Evolutionary conservation across 1,284 basidiomycete genomes (phyloP), one percentile per base, ranked within the genome.

Genomic region (Uromyces viciae-fabae): DNA sequence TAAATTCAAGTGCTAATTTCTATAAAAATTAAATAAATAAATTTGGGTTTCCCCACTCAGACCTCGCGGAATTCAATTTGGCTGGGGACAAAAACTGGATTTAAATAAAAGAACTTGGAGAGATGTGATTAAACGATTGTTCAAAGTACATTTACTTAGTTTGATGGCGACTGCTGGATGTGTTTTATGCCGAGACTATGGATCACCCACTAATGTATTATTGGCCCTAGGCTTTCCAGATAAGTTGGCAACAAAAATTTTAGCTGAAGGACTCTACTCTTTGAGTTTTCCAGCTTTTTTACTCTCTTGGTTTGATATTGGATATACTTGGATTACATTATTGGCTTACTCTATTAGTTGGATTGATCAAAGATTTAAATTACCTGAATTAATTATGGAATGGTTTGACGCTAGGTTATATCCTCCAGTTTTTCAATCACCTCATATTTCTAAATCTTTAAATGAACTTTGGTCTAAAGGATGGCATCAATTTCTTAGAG

Each of bases 361-460:
- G 49, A 22, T 79, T 3, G 11, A 58, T 46, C 25, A n/a, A 15
- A 11, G 54, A 11, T 33, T 28, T 38, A 19, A 31, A 15, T 40
- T 64, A 0, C 60, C 74, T 1, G 64, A 11, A 68, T 71, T n/a
- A 46, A 40, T 79, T 17, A 56, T 71, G 49, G 54, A 79, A 42
- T 79, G 64, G 66, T 60, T 71, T 38, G 56, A 79, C 52, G 46
- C 66, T 2, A 25, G 38, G 9, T 25, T 60, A 9, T 58, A 42
- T 36, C 42, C 64, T 17, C 17, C 88, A 88, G 2, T 74, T 87
- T 8, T 89, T 89, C 83, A 84, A 87, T 76, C 78, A 84, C 36
- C 89, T 88, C 90, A 88, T 87, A 82, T 83, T 19, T 81, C 88
- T 0, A 87, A 87, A 4, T 89, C 89, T 1, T 83, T 90, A 33